These are phyloP conservation scores for Aspergillus hancockii DNA, from an alignment of 495 filamentous ascomycete species.

Conservation along the genomic window DNA sequence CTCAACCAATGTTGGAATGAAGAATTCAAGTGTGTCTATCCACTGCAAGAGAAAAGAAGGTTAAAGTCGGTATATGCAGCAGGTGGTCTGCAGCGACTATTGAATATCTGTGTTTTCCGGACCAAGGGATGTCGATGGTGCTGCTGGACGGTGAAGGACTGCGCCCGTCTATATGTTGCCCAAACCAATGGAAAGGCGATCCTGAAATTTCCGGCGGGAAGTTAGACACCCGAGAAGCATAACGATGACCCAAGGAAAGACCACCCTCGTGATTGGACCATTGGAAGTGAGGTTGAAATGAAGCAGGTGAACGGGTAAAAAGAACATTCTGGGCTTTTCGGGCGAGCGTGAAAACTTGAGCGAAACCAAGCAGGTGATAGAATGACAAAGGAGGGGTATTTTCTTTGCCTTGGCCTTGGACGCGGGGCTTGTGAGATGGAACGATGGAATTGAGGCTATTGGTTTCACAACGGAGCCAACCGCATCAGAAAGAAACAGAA, in stretches of 20 bases:
- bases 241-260: conserved; percentile 8
- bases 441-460: conserved; percentile 5
- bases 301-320: conserved; percentile 10
- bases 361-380: conserved; percentile 2
- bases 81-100: neutral
- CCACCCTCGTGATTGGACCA: conserved; percentile 18
- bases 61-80: neutral
- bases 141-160: neutral
- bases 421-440: conserved; percentile 5
- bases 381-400: conserved; percentile 5
- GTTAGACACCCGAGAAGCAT: conserved; percentile 17
- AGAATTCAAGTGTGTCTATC: neutral
- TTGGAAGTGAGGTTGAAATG: conserved; percentile 1
- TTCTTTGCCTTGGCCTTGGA: conserved; percentile 6
- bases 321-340: conserved; percentile 18
- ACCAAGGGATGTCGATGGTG: conserved; percentile 2
- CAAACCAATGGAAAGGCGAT: conserved; percentile 7
- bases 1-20: neutral
- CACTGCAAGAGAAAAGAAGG: neutral
- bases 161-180: conserved; percentile 12
- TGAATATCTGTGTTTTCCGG: conserved; percentile 5
- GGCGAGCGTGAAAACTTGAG: neutral
- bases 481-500: conserved; percentile 1
- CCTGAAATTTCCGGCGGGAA: conserved; percentile 18
- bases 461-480: neutral